These are phyloP conservation scores for Coniella lustricola DNA, from an alignment of 2,329 filamentous ascomycete species.

Conservation along the genomic window DNA sequence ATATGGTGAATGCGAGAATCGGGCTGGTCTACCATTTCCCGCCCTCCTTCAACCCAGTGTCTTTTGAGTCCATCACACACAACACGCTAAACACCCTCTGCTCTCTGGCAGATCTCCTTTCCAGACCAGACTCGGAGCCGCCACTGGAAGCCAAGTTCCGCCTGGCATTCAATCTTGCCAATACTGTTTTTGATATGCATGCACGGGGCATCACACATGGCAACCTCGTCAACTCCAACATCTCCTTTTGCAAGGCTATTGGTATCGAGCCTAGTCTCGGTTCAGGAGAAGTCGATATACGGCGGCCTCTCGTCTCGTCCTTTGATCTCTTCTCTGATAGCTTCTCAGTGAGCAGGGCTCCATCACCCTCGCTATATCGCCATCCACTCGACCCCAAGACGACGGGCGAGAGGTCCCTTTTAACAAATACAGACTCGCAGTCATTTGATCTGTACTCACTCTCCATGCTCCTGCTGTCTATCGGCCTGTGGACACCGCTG, in stretches of 20 bases:
- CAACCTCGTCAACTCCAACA: conserved; percentile 59
- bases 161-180: conserved; percentile 64
- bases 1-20: conserved; percentile 60
- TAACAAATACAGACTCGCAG: conserved; percentile 47
- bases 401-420: conserved; percentile 37
- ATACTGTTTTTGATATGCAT: conserved; percentile 68
- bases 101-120: conserved; percentile 48
- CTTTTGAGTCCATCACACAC: conserved; percentile 43
- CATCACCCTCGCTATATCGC: conserved; percentile 45
- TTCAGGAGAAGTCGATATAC: conserved; percentile 51
- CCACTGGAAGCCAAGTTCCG: conserved; percentile 70
- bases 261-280: conserved; percentile 34
- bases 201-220: conserved; percentile 63
- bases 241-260: conserved; percentile 54
- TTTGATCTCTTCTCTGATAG: conserved; percentile 65
- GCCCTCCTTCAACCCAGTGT: conserved; percentile 52
- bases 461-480: conserved; percentile 64
- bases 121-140: conserved; percentile 49
- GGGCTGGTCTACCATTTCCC: conserved; percentile 72
- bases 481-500: conserved; percentile 68
- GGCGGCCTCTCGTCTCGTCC: conserved; percentile 62
- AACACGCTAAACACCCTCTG: conserved; percentile 44
- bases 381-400: conserved; percentile 58
- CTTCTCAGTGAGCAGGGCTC: conserved; percentile 25
- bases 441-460: conserved; percentile 66